A percentile compares a stretch with the other conserved stretches of the same genome.
These are phyloP conservation scores for Musa balbisiana DNA, from an alignment of 202 grass and related monocot genomes.

Conservation along the genomic window DNA sequence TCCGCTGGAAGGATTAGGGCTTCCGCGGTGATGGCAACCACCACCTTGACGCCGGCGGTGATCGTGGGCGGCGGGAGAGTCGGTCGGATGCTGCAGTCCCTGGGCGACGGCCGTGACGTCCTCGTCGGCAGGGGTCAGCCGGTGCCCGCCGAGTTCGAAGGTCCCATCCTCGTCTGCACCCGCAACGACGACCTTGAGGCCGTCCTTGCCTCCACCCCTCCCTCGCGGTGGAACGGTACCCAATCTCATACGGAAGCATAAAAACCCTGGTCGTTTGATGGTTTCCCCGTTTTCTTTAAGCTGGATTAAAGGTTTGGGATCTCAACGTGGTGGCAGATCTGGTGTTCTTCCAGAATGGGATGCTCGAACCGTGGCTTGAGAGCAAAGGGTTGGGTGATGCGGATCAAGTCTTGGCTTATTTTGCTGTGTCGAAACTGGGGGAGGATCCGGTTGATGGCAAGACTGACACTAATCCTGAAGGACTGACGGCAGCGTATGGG, in stretches of 20 bases:
- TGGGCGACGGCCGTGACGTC: conserved; percentile 53
- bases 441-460: conserved; percentile 83
- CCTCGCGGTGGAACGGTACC: conserved; percentile 69
- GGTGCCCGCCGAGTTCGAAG: conserved; percentile 40
- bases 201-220: conserved; percentile 70
- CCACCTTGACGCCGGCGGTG: conserved; percentile 47
- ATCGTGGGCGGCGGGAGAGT: conserved; percentile 70
- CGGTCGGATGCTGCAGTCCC: conserved; percentile 47
- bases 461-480: conserved; percentile 83
- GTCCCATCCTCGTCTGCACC: conserved; percentile 81
- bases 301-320: not conserved
- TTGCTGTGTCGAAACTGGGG: conserved; percentile 77
- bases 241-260: not conserved
- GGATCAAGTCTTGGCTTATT: conserved; percentile 87
- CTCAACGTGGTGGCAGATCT: conserved; percentile 72
- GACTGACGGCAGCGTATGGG: conserved; percentile 68
- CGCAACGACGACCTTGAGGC: conserved; percentile 93
- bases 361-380: conserved; percentile 91
- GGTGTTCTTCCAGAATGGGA: conserved; percentile 99
- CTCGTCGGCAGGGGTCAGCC: conserved; percentile 55
- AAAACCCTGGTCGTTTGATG: not conserved
- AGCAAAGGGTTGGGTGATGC: conserved; percentile 74
- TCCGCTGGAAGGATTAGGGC: conserved; percentile 22
- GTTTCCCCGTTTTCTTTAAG: not conserved
- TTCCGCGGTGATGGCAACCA: conserved; percentile 30